Evolutionary conservation across 352 stramenopile species (phyloP).

Genomic region (Phytophthora agathidicida): DNA sequence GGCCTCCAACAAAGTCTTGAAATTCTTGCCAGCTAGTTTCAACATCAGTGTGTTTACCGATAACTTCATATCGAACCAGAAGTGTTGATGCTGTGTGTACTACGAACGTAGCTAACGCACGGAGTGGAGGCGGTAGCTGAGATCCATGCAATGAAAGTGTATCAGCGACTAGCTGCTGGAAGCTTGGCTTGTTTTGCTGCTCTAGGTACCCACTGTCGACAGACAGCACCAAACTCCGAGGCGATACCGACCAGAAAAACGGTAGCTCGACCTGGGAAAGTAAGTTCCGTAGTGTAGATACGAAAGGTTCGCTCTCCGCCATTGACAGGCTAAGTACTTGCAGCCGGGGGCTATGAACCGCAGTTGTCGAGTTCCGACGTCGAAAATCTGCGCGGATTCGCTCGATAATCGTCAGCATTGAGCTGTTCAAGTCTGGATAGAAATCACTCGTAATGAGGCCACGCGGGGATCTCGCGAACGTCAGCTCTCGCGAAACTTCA

Average conservation of each 20-base stretch:
- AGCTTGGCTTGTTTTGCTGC: constrained; percentile 47
- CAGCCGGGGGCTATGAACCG: constrained; percentile 7
- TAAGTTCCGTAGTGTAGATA: constrained; percentile 50
- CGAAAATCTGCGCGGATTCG: constrained; percentile 40
- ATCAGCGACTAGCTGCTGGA: constrained; percentile 65
- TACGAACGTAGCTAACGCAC: constrained; percentile 53
- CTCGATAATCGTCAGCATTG: constrained; percentile 39
- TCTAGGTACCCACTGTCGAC: constrained; percentile 64
- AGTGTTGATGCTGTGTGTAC: constrained; percentile 64
- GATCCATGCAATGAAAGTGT: constrained; percentile 29
- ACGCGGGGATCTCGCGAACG: constrained; percentile 29
- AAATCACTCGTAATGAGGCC: constrained; percentile 48
- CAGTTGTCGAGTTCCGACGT: constrained; percentile 1
- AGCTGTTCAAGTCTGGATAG: constrained; percentile 40
- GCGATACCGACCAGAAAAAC: constrained; percentile 74
- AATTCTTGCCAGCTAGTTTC: constrained; percentile 64
- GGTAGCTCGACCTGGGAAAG: constrained; percentile 47
- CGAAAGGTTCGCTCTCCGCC: constrained; percentile 59
- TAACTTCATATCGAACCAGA: constrained; percentile 60
- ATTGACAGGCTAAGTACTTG: constrained; percentile 47
- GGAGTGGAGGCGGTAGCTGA: constrained; percentile 28
- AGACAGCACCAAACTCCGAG: constrained; percentile 55
- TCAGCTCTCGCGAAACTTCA: constrained; percentile 27
- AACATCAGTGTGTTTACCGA: constrained; percentile 58
- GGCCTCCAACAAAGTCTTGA: constrained; percentile 57